Conservation (phyloP, 73 alveolate genomes). For the Durusdinium trenchii region DNA sequence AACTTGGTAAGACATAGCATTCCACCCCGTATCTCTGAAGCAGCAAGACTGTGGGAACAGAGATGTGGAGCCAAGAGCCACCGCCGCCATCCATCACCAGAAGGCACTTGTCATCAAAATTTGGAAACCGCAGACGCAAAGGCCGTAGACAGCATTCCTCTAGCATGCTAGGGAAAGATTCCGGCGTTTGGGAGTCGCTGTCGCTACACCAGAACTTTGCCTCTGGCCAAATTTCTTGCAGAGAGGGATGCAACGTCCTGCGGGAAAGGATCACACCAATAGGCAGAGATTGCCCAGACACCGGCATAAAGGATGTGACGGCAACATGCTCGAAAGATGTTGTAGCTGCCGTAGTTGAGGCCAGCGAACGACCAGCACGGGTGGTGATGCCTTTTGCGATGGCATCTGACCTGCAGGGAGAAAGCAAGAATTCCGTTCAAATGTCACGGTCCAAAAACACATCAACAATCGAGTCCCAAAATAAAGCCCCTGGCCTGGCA, state of each 20-base stretch:
- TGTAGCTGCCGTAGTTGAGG: not conserved
- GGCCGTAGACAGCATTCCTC: not conserved
- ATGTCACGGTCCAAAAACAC: not conserved
- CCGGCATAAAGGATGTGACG: not conserved
- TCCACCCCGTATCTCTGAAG: not conserved
- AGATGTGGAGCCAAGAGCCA: not conserved
- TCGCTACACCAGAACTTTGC: not conserved
- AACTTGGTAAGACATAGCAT: not conserved
- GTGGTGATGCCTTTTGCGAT: not conserved
- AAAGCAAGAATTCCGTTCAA: not conserved
- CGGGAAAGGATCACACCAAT: not conserved
- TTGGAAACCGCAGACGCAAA: not conserved
- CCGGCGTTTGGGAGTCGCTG: not conserved
- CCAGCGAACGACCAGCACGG: not conserved
- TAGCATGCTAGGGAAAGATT: not conserved
- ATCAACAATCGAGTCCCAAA: not conserved
- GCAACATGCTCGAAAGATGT: not conserved
- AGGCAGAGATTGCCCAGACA: not conserved
- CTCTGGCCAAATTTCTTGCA: not conserved
- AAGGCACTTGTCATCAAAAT: not conserved
- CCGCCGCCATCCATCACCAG: not conserved
- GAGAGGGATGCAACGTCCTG: not conserved
- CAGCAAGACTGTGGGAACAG: not conserved
- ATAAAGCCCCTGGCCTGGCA: not conserved
- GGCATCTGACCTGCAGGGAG: not conserved